Evolutionary conservation across 2,329 filamentous ascomycete genomes (phyloP), one percentile per base, ranked within the genome.

Genomic region (Malbranchea cinnamomea): DNA sequence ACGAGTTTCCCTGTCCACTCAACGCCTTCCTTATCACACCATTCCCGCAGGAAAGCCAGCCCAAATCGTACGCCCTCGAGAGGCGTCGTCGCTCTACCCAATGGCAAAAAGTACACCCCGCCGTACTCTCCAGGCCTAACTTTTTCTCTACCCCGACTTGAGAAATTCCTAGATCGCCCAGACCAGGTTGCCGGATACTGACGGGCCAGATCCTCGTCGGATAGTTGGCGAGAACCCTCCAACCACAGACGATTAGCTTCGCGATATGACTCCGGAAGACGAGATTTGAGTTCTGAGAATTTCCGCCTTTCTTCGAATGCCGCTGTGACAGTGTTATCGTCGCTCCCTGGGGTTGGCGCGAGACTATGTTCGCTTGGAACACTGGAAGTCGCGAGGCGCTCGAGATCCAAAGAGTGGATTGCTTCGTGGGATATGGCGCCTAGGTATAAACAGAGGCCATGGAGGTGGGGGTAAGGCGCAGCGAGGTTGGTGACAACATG

Each of bases 121-220:
- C 46, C 40, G 39, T 59, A 56, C 25, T 53, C 43, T 11, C 51
- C 46, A 28, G 46, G 38, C 33, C 45, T 53, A 12, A 53, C 36
- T 13, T 39, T 46, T 28, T 52, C 44, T 30, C 44, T 53, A 4
- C 53, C 51, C 37, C 53, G 43, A 23, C 53, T 48, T 3, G 46
- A 46, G 35, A 48, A 52, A 35, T 54, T 53, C 31, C 44, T 54
- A 7, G 48, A 52, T 21, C 52, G 46, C 26, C 45, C 51, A 12
- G 49, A 51, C 61, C 61, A 65, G 5, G 59, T 63, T 9, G 31
- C 42, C 3, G 60, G 60, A 33, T 60, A 64, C 24, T 57, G 49
- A 10, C 45, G 42, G 16, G 47, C 40, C 18, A 65, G 45, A 4
- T 56, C 37, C 25, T 59, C 54, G 24, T 58, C 51, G 4, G 52